Percentiles rank a stretch among this genome's conserved stretches.
Evolutionary conservation across 495 filamentous ascomycete genomes (phyloP).

Genomic region (Podospora bellae-mahoneyi): DNA sequence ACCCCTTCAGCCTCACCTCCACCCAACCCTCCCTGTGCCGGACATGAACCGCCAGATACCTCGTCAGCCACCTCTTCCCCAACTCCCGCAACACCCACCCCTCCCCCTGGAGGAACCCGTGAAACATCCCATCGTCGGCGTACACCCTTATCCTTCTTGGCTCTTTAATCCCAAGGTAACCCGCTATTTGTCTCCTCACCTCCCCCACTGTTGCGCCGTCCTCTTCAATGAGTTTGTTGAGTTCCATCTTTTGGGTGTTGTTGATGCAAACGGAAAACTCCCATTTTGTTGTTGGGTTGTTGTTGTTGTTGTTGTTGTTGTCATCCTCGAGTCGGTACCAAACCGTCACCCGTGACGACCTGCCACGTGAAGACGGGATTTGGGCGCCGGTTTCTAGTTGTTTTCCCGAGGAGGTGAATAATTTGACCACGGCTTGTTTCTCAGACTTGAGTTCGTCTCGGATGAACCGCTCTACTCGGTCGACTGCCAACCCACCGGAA

Average conservation of each 20-base stretch:
- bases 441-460: not conserved
- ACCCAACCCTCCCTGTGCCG: not conserved
- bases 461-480: not conserved
- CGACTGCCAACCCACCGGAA: not conserved
- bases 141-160: slow-evolving; percentile 31
- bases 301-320: too few species aligned
- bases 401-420: too few species aligned
- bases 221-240: slow-evolving; percentile 24
- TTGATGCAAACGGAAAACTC: slow-evolving; percentile 25
- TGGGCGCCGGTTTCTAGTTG: too few species aligned
- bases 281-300: slow-evolving; percentile 10
- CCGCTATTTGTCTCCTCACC: slow-evolving; percentile 22
- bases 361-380: too few species aligned
- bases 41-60: not conserved
- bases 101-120: slow-evolving; percentile 32
- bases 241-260: slow-evolving; percentile 6
- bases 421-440: too few species aligned
- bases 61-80: slow-evolving; percentile 27
- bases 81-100: slow-evolving; percentile 33
- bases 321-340: too few species aligned
- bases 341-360: too few species aligned
- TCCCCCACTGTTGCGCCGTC: slow-evolving; percentile 25
- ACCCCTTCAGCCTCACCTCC: not conserved
- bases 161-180: slow-evolving; percentile 20
- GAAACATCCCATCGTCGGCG: slow-evolving; percentile 32